Conservation (phyloP, 2,329 filamentous ascomycete species). For the Trichoderma afroharzianum region DNA sequence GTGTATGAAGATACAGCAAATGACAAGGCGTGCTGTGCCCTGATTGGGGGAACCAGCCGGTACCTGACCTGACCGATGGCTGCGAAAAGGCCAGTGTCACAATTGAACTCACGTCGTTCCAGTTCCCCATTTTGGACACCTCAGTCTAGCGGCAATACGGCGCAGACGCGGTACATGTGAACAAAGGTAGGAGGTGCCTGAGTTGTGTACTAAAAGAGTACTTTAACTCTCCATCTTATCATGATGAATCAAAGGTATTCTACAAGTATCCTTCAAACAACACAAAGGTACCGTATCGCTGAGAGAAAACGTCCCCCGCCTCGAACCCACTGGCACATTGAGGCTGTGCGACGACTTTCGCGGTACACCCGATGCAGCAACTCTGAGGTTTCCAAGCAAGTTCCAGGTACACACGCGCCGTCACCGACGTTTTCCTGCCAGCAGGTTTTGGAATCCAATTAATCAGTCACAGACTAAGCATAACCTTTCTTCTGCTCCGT, state of each 20-base stretch:
- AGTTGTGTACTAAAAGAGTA: not conserved
- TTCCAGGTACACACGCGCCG: not conserved
- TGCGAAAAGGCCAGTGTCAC: not conserved
- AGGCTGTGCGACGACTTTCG: not conserved
- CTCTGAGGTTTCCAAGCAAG: not conserved
- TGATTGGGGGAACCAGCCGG: not conserved
- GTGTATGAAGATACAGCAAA: not conserved
- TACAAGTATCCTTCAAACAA: not conserved
- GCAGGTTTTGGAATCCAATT: not conserved
- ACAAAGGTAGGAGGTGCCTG: not conserved
- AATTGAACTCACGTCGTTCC: not conserved
- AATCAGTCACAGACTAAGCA: not conserved
- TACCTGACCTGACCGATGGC: not conserved
- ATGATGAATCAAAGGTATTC: not conserved
- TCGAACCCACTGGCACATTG: not conserved
- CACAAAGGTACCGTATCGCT: not conserved
- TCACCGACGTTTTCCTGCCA: not conserved
- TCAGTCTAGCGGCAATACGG: not conserved
- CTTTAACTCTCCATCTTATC: accelerated
- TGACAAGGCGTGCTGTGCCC: not conserved
- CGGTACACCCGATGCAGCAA: not conserved
- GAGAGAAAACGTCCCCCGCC: not conserved
- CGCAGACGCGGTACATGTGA: not conserved
- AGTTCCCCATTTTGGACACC: not conserved
- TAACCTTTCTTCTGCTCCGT: not conserved